phyloP scores from a whole-genome alignment of 768 basidiomycete genomes.

The Suillus paluster region DNA sequence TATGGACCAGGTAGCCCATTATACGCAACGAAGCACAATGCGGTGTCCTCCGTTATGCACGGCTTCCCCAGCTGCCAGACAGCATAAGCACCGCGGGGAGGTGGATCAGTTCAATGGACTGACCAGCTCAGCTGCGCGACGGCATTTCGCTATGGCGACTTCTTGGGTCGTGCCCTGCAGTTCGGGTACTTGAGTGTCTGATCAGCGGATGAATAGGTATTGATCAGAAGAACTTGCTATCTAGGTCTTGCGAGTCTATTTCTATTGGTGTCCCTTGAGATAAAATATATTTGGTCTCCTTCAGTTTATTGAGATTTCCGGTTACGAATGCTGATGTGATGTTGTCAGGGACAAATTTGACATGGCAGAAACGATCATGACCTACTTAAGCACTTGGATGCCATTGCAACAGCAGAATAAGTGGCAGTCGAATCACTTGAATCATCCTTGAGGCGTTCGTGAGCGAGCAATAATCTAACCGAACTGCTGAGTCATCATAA shows the following conservation, averaged over 20 bases:
- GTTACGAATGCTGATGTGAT: conserved; percentile 83
- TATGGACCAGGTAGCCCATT: conserved; percentile 95
- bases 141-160: conserved; percentile 87
- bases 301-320: conserved; percentile 91
- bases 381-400: conserved; percentile 29
- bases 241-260: conserved; percentile 77
- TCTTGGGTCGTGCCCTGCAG: conserved; percentile 92
- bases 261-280: conserved; percentile 66
- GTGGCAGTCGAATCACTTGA: not conserved
- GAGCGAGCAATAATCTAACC: not conserved
- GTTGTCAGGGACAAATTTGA: conserved; percentile 14
- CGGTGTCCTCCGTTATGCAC: conserved; percentile 91
- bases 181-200: conserved; percentile 72
- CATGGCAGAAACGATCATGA: not conserved
- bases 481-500: conserved; percentile 6
- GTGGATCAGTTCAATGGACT: conserved; percentile 20
- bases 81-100: conserved; percentile 7
- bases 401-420: conserved; percentile 18
- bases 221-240: conserved; percentile 55
- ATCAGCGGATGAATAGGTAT: not conserved
- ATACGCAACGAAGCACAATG: conserved; percentile 87
- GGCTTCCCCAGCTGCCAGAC: conserved; percentile 48
- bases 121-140: conserved; percentile 81
- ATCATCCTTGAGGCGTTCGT: not conserved
- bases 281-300: conserved; percentile 86